Percentiles rank a stretch among this genome's conserved stretches.
Evolutionary conservation across 208 protist genomes (phyloP).

Genomic region (Phytomonas sp.): DNA sequence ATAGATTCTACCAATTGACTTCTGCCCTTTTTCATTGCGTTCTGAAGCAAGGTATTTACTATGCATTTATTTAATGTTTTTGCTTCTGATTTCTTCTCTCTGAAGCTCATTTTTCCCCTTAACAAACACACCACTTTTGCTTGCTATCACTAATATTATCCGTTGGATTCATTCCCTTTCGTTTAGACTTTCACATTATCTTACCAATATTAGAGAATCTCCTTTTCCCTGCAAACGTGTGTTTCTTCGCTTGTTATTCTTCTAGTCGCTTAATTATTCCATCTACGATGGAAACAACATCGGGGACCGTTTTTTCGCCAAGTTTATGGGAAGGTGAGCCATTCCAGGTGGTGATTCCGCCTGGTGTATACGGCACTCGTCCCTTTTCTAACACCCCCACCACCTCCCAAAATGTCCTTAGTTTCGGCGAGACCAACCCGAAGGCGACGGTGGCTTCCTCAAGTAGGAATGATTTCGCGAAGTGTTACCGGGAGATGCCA

Average conservation of each 20-base stretch:
- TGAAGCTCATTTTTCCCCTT: background rate
- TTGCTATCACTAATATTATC: background rate
- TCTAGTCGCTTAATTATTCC: background rate
- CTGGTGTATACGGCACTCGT: background rate
- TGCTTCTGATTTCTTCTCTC: background rate
- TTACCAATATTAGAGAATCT: background rate
- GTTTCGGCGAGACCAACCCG: background rate
- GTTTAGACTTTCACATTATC: background rate
- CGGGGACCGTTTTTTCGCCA: background rate
- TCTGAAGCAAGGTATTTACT: conserved; percentile 6
- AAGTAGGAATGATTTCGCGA: background rate
- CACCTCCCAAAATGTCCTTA: background rate
- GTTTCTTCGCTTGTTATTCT: background rate
- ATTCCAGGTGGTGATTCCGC: background rate
- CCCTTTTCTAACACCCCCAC: background rate
- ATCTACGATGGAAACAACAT: background rate
- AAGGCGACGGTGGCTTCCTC: background rate
- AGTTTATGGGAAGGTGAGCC: background rate
- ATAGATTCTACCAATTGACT: conserved; percentile 13
- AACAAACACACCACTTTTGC: background rate
- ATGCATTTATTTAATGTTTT: conserved; percentile 8
- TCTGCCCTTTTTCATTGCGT: conserved; percentile 17
- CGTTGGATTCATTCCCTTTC: background rate
- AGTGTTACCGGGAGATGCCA: background rate
- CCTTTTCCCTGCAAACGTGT: background rate